These are phyloP conservation scores for Clonostachys chloroleuca DNA, from an alignment of 2,329 filamentous ascomycete genomes.

Conservation along the genomic window DNA sequence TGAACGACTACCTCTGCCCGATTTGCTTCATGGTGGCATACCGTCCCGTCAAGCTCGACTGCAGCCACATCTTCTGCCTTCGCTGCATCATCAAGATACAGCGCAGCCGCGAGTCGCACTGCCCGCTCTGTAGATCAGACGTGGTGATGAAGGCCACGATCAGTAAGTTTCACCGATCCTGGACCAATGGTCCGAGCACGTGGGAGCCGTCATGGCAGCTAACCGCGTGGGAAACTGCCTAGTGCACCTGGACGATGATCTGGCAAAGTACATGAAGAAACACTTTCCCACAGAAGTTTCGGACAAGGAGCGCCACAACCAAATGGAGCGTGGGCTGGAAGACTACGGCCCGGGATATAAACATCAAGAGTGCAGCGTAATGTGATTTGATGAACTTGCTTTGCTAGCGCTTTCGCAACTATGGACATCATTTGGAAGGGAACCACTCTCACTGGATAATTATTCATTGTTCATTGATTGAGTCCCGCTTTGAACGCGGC, in stretches of 20 bases:
- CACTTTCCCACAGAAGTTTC: conserved; percentile 72
- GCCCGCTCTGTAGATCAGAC: conserved; percentile 71
- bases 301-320: conserved; percentile 66
- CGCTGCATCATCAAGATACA: conserved; percentile 79
- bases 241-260: conserved; percentile 66
- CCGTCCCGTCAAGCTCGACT: conserved; percentile 73
- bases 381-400: conserved; percentile 33
- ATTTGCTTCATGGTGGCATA: conserved; percentile 78
- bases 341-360: conserved; percentile 65
- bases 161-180: conserved; percentile 32
- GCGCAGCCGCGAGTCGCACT: conserved; percentile 60
- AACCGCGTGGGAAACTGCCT: not conserved
- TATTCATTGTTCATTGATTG: too few relatives aligned
- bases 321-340: conserved; percentile 70
- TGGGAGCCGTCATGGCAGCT: not conserved
- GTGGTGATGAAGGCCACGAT: conserved; percentile 68
- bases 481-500: too few relatives aligned
- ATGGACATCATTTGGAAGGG: too few relatives aligned
- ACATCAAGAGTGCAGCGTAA: conserved; percentile 52
- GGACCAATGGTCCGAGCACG: too few relatives aligned
- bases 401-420: not conserved
- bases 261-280: conserved; percentile 65
- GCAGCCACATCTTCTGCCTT: conserved; percentile 78
- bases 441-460: not conserved
- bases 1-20: conserved; percentile 82